Evolutionary conservation across 202 grass and related monocot species (phyloP).

Genomic region (Carex arenaria): DNA sequence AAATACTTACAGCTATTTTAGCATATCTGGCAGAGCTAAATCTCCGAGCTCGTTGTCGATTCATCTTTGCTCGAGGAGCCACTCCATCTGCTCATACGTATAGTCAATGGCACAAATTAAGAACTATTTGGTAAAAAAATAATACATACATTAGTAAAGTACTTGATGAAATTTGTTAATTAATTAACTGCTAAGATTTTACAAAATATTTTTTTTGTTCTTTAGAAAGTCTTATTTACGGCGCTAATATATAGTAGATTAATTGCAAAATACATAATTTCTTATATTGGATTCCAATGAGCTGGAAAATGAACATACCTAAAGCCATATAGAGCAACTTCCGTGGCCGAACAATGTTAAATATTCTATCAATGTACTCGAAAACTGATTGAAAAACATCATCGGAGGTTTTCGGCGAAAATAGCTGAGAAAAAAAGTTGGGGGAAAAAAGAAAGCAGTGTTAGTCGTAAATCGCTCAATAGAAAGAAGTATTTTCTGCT

Average conservation of each 20-base stretch:
- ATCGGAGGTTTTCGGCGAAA: conserved; percentile 43
- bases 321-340: conserved; percentile 56
- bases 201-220: not conserved
- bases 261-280: not conserved
- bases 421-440: conserved; percentile 11
- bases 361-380: conserved; percentile 35
- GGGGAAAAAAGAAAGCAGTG: not conserved
- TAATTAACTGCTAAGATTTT: not conserved
- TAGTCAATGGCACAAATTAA: not conserved
- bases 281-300: not conserved
- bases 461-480: not conserved
- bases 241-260: not conserved
- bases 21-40: conserved; percentile 49
- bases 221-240: not conserved
- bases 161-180: not conserved
- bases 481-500: no score
- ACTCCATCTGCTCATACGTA: conserved; percentile 47
- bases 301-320: conserved; percentile 20
- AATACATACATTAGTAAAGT: not conserved
- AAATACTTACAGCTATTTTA: conserved; percentile 20
- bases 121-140: not conserved
- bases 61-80: conserved; percentile 74
- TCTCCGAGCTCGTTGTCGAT: conserved; percentile 53
- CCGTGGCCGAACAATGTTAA: conserved; percentile 45
- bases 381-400: conserved; percentile 57